Conservation (phyloP, 495 filamentous ascomycete genomes). For the Talaromyces borbonicus region DNA sequence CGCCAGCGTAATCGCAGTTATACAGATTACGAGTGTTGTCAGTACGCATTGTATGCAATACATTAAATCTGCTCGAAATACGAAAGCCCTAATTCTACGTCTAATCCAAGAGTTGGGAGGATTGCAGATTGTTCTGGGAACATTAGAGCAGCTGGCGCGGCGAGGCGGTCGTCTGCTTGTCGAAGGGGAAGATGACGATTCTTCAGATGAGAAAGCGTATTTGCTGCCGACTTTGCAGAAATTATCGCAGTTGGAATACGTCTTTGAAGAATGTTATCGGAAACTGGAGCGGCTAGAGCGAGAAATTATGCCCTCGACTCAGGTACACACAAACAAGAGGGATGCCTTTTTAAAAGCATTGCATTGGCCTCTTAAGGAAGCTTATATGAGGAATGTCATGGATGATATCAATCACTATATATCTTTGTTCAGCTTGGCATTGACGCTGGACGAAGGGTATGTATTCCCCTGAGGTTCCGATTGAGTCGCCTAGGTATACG, state of each 20-base stretch:
- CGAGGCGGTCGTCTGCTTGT: background rate
- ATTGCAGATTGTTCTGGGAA: constrained; percentile 2
- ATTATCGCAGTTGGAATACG: background rate
- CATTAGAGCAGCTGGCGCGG: background rate
- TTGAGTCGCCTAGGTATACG: too few relatives aligned
- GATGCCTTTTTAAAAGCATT: background rate
- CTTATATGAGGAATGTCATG: constrained; percentile 4
- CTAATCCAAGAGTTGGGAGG: constrained; percentile 5
- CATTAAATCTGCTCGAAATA: constrained; percentile 1
- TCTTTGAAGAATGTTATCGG: constrained; percentile 4
- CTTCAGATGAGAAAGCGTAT: background rate
- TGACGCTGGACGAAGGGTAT: constrained; percentile 2
- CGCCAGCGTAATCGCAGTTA: constrained; percentile 4
- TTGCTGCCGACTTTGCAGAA: background rate
- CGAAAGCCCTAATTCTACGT: background rate
- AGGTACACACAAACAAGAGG: background rate
- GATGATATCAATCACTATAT: constrained; percentile 5
- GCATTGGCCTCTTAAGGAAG: constrained; percentile 4
- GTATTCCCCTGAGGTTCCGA: background rate
- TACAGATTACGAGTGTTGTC: constrained; percentile 1
- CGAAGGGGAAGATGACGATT: background rate
- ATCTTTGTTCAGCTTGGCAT: constrained; percentile 1
- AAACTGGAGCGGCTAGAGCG: constrained; percentile 1
- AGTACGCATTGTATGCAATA: constrained; percentile 4
- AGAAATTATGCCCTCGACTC: constrained; percentile 1